Conservation (phyloP, 371 early-diverging fungal species). For the Actinomortierella ambigua region DNA sequence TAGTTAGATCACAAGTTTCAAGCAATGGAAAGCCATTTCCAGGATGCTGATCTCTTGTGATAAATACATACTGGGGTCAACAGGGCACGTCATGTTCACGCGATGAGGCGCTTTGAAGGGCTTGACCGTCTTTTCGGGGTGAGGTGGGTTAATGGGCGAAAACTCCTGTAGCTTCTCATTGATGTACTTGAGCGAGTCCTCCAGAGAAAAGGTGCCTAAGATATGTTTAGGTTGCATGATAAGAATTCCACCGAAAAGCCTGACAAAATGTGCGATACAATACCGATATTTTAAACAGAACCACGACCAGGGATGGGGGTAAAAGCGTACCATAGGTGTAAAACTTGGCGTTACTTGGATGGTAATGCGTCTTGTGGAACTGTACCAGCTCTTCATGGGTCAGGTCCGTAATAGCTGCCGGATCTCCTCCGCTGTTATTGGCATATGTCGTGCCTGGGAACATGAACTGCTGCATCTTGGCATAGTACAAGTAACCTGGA, state of each 20-base stretch:
- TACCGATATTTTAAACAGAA: background rate
- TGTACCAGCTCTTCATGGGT: slow-evolving; percentile 80
- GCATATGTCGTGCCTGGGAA: slow-evolving; percentile 86
- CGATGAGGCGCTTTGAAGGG: slow-evolving; percentile 57
- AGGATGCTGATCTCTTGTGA: too few relatives aligned
- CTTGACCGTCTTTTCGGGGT: slow-evolving; percentile 52
- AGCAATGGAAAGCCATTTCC: too few relatives aligned
- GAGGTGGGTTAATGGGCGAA: slow-evolving; percentile 26
- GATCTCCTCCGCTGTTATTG: slow-evolving; percentile 91
- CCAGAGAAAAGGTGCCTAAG: slow-evolving; percentile 73
- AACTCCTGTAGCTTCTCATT: slow-evolving; percentile 57
- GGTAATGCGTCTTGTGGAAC: slow-evolving; percentile 87
- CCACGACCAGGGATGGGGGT: background rate
- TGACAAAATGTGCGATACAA: background rate
- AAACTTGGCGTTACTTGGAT: slow-evolving; percentile 89
- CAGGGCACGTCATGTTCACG: slow-evolving; percentile 64
- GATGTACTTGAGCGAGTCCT: slow-evolving; percentile 73
- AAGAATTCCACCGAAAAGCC: too few relatives aligned
- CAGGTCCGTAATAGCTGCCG: slow-evolving; percentile 84
- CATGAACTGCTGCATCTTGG: slow-evolving; percentile 80
- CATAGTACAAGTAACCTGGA: slow-evolving; percentile 76
- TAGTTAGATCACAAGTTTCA: slow-evolving; percentile 4
- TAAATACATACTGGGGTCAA: slow-evolving; percentile 72
- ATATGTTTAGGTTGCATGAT: background rate
- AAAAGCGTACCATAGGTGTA: slow-evolving; percentile 81